Base-by-base conservation (phyloP, 257 asterid genomes). In the Plectranthus barbatus region DNA sequence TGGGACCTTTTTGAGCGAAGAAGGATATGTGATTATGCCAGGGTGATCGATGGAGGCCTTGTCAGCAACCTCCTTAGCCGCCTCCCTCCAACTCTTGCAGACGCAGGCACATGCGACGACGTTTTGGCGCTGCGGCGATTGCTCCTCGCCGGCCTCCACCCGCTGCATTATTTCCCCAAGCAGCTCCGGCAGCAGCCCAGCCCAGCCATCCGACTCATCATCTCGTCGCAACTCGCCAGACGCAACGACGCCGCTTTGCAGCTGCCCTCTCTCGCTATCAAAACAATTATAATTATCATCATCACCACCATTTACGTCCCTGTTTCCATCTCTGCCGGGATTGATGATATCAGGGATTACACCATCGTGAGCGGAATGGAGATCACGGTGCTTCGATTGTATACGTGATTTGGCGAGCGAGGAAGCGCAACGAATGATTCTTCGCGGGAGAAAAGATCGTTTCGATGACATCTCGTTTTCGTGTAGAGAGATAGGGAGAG, bases 81-180 rank as follows among this genome's bases (percentile, higher is more conserved):
- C 90, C 67, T 72, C 85, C 49, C 98, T 84, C 98, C 98, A 91
- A 14, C 74, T 80, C 81, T 83, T 80, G 72, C 98, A 91, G 8
- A 91, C 97, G 74, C 97, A 81, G 56, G 86, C 98, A 51, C 85
- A 84, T 3, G 82, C 86, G 75, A 87, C 97, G 63, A 90, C 94
- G 82, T 72, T 79, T 55, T 64, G 86, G 21, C 97, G 87, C 42
- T 69, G 77, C 33, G 97, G 96, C 93, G 93, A 90, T 47, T 76
- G 45, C 3, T 83, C 95, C 56, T 83, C 96, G 36, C 71, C 66
- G 5, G 84, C 84, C 68, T 90, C 97, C 29, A 85, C 95, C 39
- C 95, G 65, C 73, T 70, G 78, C 66, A 90, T 87, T 23, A 90
- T 90, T 40, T 90, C 95, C 19, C 76, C 78, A 41, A 90, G 74